Evolutionary conservation across 148 eudicot species (phyloP), one percentile per base, ranked within the genome.

Genomic region (Oxyria digyna): DNA sequence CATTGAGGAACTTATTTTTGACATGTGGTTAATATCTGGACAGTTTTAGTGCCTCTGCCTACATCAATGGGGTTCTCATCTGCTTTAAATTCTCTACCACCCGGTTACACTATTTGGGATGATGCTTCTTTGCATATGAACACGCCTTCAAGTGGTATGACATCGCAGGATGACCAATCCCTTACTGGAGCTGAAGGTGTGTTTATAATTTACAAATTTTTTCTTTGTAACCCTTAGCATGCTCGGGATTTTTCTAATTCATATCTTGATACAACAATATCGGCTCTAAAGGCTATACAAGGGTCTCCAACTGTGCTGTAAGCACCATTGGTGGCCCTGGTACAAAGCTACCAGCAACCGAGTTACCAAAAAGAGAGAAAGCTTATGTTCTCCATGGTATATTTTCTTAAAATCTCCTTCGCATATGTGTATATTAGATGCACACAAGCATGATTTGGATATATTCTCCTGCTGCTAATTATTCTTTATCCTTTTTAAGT

Each of bases 81-180:
- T 72, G 79, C 90, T 14, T 48, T 83, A 72, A 85, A 78, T 77
- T 73, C 87, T 71, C 69, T 87, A 62, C 80, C 82, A 67, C 85
- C 82, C 69, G 91, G 90, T 52, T 89, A 82, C 75, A 80, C 85
- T 70, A 72, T 82, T 20, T 85, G 96, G 97, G 87, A 85, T 74
- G 96, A 91, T 71, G 55, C 89, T 77, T 79, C 90, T 41, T 63
- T 78, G 70, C 83, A 82, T 50, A 77, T 82, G 67, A 80, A 76
- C 78, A 33, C 79, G 64, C 26, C 79, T 14, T 69, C 87, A 21
- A 77, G 83, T 73, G 89, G 75, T 10, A 64, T 81, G 76, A 72
- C 80, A 70, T 83, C 85, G 40, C 88, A 79, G 71, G 89, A 89
- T 50, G 92, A 87, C 62, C 82, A 68, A 65, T 74, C 71, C 76